phyloP scores from a whole-genome alignment of 805 yeast species.

The Candida taoyuanica region DNA sequence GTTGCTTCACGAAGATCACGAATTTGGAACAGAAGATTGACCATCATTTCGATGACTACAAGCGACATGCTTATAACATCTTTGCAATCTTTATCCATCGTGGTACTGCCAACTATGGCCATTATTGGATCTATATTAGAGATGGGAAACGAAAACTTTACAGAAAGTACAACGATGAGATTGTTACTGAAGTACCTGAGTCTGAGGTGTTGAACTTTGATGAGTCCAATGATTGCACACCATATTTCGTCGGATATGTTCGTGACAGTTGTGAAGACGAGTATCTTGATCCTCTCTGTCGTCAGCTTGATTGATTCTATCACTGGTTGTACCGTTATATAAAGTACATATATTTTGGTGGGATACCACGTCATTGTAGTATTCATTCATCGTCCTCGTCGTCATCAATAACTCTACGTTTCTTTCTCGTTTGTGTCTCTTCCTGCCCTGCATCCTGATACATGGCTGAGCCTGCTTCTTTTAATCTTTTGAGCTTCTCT shows the following conservation, averaged over 20 bases:
- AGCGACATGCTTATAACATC: slow-evolving; percentile 66
- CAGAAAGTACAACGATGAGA: slow-evolving; percentile 92
- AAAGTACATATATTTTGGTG: no score
- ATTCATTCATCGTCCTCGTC: slow-evolving; percentile 47
- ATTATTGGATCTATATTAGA: slow-evolving; percentile 91
- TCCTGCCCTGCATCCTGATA: slow-evolving; percentile 33
- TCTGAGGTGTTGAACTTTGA: slow-evolving; percentile 64
- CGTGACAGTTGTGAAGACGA: slow-evolving; percentile 52
- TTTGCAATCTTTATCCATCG: slow-evolving; percentile 93
- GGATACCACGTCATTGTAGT: no score
- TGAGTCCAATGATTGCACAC: slow-evolving; percentile 81
- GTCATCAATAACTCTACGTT: slow-evolving; percentile 46
- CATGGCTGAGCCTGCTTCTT: slow-evolving; percentile 47
- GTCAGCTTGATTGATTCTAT: slow-evolving; percentile 30
- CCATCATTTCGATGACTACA: slow-evolving; percentile 58
- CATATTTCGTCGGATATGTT: slow-evolving; percentile 85
- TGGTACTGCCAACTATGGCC: slow-evolving; percentile 95
- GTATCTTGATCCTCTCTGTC: slow-evolving; percentile 57
- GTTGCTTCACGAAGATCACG: slow-evolving; percentile 38
- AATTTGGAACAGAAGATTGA: slow-evolving; percentile 46
- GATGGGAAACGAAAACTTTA: slow-evolving; percentile 65
- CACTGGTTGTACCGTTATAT: no score
- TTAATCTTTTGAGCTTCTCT: slow-evolving; percentile 26
- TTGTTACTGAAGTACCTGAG: slow-evolving; percentile 74
- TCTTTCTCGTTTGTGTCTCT: slow-evolving; percentile 29